Evolutionary conservation across 371 early-diverging fungal species (phyloP).

Genomic region (Dinochytrium kinnereticum): DNA sequence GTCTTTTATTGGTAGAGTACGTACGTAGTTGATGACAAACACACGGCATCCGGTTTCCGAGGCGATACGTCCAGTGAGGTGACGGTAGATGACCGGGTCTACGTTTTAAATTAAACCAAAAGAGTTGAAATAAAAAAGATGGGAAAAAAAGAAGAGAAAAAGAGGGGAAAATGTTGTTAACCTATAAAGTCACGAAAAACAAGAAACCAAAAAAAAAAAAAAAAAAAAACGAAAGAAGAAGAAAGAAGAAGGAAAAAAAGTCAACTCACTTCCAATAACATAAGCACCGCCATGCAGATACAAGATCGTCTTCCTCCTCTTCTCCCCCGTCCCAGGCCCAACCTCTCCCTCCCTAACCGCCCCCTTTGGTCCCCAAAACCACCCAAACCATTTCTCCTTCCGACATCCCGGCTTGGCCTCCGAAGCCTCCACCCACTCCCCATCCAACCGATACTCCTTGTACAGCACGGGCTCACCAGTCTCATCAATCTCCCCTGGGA

Average conservation of each 20-base stretch:
- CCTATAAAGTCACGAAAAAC: no score
- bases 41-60: conserved; percentile 46
- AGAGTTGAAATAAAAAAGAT: no score
- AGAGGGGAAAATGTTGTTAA: no score
- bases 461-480: conserved; percentile 11
- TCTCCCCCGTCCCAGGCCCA: not conserved
- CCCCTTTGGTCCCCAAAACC: conserved; percentile 12
- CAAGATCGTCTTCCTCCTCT: conserved; percentile 45
- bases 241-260: no score
- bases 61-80: conserved; percentile 40
- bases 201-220: no score
- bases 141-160: no score
- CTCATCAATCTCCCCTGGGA: conserved; percentile 28
- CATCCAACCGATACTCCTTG: conserved; percentile 27
- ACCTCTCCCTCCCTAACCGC: not conserved
- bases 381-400: not conserved
- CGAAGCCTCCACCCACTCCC: conserved; percentile 31
- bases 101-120: not conserved
- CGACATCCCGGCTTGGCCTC: not conserved
- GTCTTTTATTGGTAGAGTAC: no score
- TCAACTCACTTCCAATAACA: conserved; percentile 48
- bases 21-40: conserved; percentile 49
- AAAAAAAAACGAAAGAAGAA: no score
- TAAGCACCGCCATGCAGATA: conserved; percentile 80
- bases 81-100: conserved; percentile 36